These are phyloP conservation scores for Plantago major DNA, from an alignment of 257 asterid genomes.

Conservation along the genomic window DNA sequence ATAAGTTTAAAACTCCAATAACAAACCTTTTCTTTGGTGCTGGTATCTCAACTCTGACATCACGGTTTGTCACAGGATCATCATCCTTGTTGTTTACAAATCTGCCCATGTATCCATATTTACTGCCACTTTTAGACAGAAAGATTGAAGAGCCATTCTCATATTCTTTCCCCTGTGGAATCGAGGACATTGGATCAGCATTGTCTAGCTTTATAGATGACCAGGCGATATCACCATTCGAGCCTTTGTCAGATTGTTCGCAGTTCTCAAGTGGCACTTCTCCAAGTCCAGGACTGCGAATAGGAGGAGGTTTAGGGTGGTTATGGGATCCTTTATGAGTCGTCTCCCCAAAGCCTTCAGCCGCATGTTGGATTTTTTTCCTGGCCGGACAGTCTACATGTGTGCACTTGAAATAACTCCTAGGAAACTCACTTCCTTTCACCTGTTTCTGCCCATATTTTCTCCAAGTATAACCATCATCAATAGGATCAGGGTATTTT, in stretches of 20 bases:
- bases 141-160: slow-evolving; percentile 24
- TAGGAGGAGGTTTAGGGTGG: slow-evolving; percentile 72
- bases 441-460: slow-evolving; percentile 91
- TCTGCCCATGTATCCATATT: slow-evolving; percentile 28
- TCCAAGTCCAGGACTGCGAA: slow-evolving; percentile 40
- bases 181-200: slow-evolving; percentile 37
- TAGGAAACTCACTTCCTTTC: slow-evolving; percentile 76
- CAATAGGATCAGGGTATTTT: slow-evolving; percentile 47
- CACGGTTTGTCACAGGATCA: slow-evolving; percentile 46
- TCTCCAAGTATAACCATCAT: slow-evolving; percentile 83
- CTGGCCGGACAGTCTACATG: slow-evolving; percentile 62
- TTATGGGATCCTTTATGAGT: slow-evolving; percentile 75
- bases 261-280: slow-evolving; percentile 39
- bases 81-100: slow-evolving; percentile 66
- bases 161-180: slow-evolving; percentile 27
- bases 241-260: slow-evolving; percentile 35
- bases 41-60: neutral
- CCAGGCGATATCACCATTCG: slow-evolving; percentile 39
- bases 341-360: slow-evolving; percentile 73
- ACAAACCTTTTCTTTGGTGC: slow-evolving; percentile 81
- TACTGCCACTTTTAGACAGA: slow-evolving; percentile 38
- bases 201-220: slow-evolving; percentile 31
- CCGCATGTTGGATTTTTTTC: slow-evolving; percentile 81
- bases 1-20: slow-evolving; percentile 9
- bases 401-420: slow-evolving; percentile 91